Evolutionary conservation across 352 stramenopile species (phyloP), one percentile per base, ranked within the genome.

Genomic region (Phytophthora pistaciae): DNA sequence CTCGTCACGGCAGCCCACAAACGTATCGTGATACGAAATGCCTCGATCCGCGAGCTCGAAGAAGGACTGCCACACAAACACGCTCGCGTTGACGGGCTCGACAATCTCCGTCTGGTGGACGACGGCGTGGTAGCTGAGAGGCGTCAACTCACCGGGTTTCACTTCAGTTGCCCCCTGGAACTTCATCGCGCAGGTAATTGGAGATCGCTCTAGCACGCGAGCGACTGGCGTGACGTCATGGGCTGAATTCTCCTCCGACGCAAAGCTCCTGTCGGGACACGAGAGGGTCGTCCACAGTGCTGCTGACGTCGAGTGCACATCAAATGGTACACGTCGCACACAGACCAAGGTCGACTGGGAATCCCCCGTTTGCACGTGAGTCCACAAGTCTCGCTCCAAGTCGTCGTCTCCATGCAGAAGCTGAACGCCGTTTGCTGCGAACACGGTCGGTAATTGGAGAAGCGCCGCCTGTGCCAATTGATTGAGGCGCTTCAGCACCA

Each of bases 271-370:
- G 1, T 57, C 31, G 23, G 46, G 49, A 33, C 18, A 31, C 27
- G 62, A 55, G 13, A 76, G 50, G 18, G 58, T 53, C 36, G 42
- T 57, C 68, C 63, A 76, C 13, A 72, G 33, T 20, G 48, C 56
- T n/a, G 49, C 29, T 14, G 68, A 68, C 21, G 63, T 72, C 20
- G 68, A 56, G 6, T 65, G 63, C 25, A 64, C 40, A 49, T 71
- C 63, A 36, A 75, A 76, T 0, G 63, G 68, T 40, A 76, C 40
- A n/a, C 44, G 50, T 36, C 68, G 62, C 7, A 72, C 53, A 55
- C 68, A 71, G 6, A 76, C 57, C 48, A 66, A 33, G 21, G 58
- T 36, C 50, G 61, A 67, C 5, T 61, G 13, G 5, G 23, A 33
- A 20, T 64, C 44, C 50, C 53, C 53, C 11, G 36, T 52, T 56